Percentiles rank a stretch among this genome's conserved stretches.
Conservation (phyloP, 345 rosid species). For the Trapa incisa region DNA sequence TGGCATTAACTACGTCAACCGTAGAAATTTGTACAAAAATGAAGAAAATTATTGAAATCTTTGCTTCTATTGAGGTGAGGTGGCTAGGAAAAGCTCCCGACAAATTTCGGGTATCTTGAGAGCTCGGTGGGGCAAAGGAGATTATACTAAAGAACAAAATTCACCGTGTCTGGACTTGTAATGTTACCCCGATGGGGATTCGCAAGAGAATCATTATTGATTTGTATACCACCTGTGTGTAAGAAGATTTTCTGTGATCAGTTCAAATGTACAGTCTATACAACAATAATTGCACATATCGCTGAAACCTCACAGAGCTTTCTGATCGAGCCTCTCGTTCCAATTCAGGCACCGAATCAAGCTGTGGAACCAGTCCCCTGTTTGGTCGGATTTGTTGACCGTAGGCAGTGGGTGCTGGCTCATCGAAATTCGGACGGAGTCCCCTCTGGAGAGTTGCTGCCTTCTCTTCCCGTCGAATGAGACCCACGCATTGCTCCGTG, state of each 20-base stretch:
- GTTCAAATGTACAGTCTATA: not conserved
- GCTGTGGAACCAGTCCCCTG: conserved; percentile 96
- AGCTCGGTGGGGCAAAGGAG: too few relatives aligned
- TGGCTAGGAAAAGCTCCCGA: too few relatives aligned
- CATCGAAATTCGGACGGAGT: conserved; percentile 78
- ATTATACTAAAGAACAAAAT: too few relatives aligned
- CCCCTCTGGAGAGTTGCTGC: conserved; percentile 93
- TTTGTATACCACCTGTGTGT: not conserved
- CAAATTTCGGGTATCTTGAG: too few relatives aligned
- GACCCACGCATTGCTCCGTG: conserved; percentile 98
- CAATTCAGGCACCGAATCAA: conserved; percentile 91
- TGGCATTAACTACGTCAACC: too few relatives aligned
- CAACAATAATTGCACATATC: not conserved
- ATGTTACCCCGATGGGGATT: not conserved
- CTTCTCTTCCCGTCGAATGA: conserved; percentile 97
- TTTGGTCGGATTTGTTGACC: conserved; percentile 86
- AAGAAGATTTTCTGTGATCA: not conserved
- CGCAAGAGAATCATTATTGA: not conserved
- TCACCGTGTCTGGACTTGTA: not conserved
- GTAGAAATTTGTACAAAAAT: too few relatives aligned
- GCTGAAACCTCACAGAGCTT: conserved; percentile 37
- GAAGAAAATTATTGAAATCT: too few relatives aligned
- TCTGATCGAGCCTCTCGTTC: conserved; percentile 93
- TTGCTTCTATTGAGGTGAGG: too few relatives aligned
- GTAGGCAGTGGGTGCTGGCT: conserved; percentile 96